Evolutionary conservation across 495 filamentous ascomycete species (phyloP), one percentile per base, ranked within the genome.

Genomic region (Hypoxylon crocopeplum): DNA sequence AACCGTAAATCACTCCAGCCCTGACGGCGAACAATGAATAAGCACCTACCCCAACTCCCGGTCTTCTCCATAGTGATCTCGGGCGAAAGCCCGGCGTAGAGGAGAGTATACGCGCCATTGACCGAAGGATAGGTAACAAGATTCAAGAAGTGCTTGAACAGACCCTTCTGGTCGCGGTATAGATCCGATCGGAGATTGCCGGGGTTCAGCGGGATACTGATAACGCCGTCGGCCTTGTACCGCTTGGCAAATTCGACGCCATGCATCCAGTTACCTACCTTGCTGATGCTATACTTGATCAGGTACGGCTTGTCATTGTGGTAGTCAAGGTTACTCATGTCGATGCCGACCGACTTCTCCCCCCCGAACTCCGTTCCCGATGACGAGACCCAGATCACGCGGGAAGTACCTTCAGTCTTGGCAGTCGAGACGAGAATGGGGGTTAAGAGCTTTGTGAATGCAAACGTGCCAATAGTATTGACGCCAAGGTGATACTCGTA

Each of bases 101-200:
- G 60, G 53, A 75, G 69, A 0, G 75, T 76, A 38, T 77, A 78
- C 0, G 75, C 77, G 2, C 78, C 79, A 32, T 73, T 70, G 13
- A 72, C 52, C 3, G 71, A 27, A 7, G 67, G 65, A 30, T 70
- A 69, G 4, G 40, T 30, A 0, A 73, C 2, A 0, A 62, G 0
- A 3, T 45, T 22, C 54, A 42, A 69, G 67, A 12, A 75, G 57
- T 21, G 72, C 30, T 32, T 63, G 32, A 48, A 22, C 12, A 45
- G 12, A 3, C 25, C 15, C 10, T 29, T 48, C 34, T 45, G 40
- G 16, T 66, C 44, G 4, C 55, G 54, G 44, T 52, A 61, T 3
- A 66, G 47, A 5, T 64, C 70, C 10, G 67, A 60, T 0, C 21
- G 8, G 10, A 68, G 51, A 17, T 64, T 63, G 0, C 68, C 68